Evolutionary conservation across 2,329 filamentous ascomycete genomes (phyloP).

Genomic region (Fusarium luffae): DNA sequence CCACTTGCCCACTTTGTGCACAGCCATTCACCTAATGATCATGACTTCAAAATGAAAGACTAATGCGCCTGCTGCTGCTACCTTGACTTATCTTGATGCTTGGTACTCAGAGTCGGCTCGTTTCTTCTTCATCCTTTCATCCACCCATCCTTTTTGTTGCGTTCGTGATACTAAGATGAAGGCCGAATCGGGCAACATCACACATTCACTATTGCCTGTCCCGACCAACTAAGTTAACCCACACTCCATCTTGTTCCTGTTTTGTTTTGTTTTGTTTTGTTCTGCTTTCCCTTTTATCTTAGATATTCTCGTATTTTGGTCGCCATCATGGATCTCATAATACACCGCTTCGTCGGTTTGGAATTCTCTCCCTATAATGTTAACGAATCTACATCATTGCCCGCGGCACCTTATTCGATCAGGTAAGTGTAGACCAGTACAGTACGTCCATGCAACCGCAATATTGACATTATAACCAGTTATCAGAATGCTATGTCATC

Average conservation of each 20-base stretch:
- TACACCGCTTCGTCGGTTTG: slow-evolving; percentile 47
- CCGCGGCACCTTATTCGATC: slow-evolving; percentile 11
- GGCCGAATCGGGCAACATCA: not conserved
- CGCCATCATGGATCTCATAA: slow-evolving; percentile 48
- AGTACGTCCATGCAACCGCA: not conserved
- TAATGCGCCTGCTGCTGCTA: not conserved
- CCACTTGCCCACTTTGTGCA: slow-evolving; percentile 16
- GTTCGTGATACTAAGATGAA: slow-evolving; percentile 11
- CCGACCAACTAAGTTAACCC: not conserved
- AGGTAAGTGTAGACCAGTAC: slow-evolving; percentile 32
- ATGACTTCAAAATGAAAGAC: slow-evolving; percentile 31
- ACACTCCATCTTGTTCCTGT: not conserved
- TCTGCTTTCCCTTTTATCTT: not conserved
- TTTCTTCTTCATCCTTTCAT: slow-evolving; percentile 9
- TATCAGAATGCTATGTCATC: slow-evolving; percentile 28
- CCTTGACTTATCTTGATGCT: not conserved
- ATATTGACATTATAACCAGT: slow-evolving; percentile 20
- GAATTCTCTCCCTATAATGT: slow-evolving; percentile 47
- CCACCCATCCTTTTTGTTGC: not conserved
- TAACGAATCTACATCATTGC: slow-evolving; percentile 31
- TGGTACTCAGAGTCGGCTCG: not conserved
- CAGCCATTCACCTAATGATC: slow-evolving; percentile 29
- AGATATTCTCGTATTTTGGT: slow-evolving; percentile 22
- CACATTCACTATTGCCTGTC: slow-evolving; percentile 1
- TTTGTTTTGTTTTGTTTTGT: not conserved